These are phyloP conservation scores for Claviceps citrina DNA, from an alignment of 2,329 filamentous ascomycete species.

Conservation along the genomic window DNA sequence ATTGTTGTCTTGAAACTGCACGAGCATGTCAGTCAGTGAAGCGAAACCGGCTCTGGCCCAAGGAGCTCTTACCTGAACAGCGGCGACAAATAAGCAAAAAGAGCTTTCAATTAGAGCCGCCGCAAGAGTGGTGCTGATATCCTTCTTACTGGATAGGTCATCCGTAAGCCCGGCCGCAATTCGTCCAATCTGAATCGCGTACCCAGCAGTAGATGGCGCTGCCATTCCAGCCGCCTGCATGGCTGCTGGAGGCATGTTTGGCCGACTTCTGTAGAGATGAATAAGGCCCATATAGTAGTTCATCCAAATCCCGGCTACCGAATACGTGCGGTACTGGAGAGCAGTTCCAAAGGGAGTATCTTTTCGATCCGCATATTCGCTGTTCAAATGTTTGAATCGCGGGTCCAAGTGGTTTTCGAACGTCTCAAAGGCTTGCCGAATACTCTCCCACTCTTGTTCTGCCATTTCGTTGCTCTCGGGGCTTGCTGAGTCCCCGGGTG, in stretches of 20 bases:
- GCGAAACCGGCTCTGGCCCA: neutral
- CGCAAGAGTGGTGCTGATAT: constrained; percentile 62
- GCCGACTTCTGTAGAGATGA: constrained; percentile 66
- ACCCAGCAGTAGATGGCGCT: constrained; percentile 53
- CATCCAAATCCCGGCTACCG: constrained; percentile 77
- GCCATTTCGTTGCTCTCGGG: constrained; percentile 53
- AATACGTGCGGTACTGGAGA: constrained; percentile 68
- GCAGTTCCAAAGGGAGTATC: constrained; percentile 66
- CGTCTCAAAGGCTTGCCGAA: constrained; percentile 53
- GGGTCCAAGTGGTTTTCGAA: constrained; percentile 52
- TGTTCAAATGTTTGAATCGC: constrained; percentile 59
- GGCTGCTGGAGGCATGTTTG: constrained; percentile 77
- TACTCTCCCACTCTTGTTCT: constrained; percentile 61
- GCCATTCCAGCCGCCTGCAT: constrained; percentile 74
- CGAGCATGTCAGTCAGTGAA: neutral
- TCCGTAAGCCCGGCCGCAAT: constrained; percentile 60
- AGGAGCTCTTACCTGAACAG: constrained; percentile 41
- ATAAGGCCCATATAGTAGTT: constrained; percentile 78
- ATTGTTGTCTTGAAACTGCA: constrained; percentile 34
- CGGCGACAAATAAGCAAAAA: constrained; percentile 76
- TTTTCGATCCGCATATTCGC: constrained; percentile 48
- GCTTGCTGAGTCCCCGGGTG: constrained; percentile 40
- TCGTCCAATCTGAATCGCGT: constrained; percentile 61
- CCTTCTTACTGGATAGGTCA: constrained; percentile 33
- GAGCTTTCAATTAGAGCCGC: constrained; percentile 70